Conservation (phyloP, 305 asterid genomes). For the Euphrasia arctica region DNA sequence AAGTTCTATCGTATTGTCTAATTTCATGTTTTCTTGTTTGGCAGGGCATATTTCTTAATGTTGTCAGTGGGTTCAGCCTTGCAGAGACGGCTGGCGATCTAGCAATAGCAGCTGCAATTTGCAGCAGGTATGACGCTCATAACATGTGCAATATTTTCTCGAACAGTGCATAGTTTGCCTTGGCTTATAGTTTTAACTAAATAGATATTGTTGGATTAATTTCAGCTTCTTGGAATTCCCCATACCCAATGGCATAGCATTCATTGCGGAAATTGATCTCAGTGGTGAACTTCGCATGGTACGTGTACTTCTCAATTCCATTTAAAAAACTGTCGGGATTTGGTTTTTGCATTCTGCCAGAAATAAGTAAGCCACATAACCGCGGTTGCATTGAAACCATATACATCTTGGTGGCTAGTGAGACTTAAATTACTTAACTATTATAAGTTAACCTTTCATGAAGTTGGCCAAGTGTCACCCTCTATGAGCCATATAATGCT, state of each 20-base stretch:
- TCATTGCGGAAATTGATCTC: conserved; percentile 91
- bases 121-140: conserved; percentile 75
- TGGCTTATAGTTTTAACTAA: background rate
- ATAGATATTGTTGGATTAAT: conserved; percentile 20
- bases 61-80: conserved; percentile 68
- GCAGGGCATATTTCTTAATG: conserved; percentile 79
- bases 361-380: background rate
- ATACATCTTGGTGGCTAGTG: background rate
- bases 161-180: conserved; percentile 11
- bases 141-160: conserved; percentile 1
- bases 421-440: background rate
- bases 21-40: conserved; percentile 26
- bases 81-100: conserved; percentile 95
- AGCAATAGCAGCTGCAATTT: conserved; percentile 92
- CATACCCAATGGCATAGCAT: conserved; percentile 76
- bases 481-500: background rate
- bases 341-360: background rate
- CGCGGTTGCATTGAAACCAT: background rate
- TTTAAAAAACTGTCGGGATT: background rate
- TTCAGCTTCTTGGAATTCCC: conserved; percentile 91
- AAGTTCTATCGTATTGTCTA: conserved; percentile 3
- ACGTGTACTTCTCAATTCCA: conserved; percentile 25
- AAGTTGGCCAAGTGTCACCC: background rate
- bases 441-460: background rate
- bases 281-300: conserved; percentile 90